Conservation (phyloP, 768 basidiomycete genomes). For the Collybiopsis luxurians region DNA sequence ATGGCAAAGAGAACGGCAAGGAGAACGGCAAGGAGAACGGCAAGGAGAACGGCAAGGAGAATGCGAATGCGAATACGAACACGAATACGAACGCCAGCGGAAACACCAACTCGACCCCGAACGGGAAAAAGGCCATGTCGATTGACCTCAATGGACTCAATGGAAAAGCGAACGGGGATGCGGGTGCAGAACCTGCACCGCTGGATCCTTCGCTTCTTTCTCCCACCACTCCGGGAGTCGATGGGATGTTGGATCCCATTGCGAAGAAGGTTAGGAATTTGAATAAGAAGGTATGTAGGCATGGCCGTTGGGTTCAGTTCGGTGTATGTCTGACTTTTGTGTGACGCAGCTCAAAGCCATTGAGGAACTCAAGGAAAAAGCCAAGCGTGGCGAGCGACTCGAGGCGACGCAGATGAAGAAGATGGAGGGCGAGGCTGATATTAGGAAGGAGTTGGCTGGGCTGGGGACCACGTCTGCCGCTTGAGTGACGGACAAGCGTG, state of each 20-base stretch:
- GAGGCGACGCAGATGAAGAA: slow-evolving; percentile 97
- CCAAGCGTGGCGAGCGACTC: slow-evolving; percentile 83
- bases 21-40: too few relatives aligned
- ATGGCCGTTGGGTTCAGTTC: neutral
- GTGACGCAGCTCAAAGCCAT: slow-evolving; percentile 99
- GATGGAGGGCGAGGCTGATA: slow-evolving; percentile 88
- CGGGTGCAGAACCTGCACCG: slow-evolving; percentile 8
- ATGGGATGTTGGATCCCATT: slow-evolving; percentile 63
- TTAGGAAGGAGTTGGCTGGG: slow-evolving; percentile 71
- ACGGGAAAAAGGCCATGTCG: slow-evolving; percentile 10
- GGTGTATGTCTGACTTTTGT: too few relatives aligned
- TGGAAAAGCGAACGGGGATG: slow-evolving; percentile 10
- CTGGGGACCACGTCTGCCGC: slow-evolving; percentile 24
- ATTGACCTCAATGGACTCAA: neutral
- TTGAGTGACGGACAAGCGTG: too few relatives aligned
- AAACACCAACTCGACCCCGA: too few relatives aligned
- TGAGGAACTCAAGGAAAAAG: slow-evolving; percentile 94
- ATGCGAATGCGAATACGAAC: too few relatives aligned
- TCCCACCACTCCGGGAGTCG: slow-evolving; percentile 54
- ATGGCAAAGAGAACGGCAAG: slow-evolving; percentile 14
- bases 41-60: too few relatives aligned
- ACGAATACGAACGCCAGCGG: too few relatives aligned
- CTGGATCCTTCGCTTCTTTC: slow-evolving; percentile 23
- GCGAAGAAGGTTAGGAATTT: slow-evolving; percentile 95
- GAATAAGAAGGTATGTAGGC: slow-evolving; percentile 80